A percentile compares a stretch with the other conserved stretches of the same genome.
Conservation (phyloP, 2,329 filamentous ascomycete genomes). For the Beauveria asiatica region DNA sequence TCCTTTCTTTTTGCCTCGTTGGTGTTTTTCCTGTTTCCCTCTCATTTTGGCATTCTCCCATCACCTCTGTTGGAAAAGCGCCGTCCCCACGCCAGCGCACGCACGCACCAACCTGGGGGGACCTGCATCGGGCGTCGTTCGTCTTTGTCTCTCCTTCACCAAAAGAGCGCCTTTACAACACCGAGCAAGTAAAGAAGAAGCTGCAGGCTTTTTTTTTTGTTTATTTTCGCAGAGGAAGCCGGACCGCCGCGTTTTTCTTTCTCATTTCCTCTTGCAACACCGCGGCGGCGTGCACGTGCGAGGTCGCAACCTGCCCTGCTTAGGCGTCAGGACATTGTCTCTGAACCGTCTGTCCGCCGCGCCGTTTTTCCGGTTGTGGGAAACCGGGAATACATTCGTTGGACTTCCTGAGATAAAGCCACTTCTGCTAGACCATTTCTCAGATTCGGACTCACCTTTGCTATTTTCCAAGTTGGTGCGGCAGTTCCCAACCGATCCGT, state of each 20-base stretch:
- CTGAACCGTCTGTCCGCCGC: not conserved
- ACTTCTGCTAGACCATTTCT: not conserved
- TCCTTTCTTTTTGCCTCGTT: not conserved
- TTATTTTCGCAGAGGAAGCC: not conserved
- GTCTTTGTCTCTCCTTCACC: not conserved
- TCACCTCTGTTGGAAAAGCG: not conserved
- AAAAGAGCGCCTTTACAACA: not conserved
- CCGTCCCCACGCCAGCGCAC: not conserved
- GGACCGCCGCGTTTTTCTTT: not conserved
- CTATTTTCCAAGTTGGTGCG: not conserved
- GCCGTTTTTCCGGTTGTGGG: not conserved
- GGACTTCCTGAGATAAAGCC: not conserved
- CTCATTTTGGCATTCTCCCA: not conserved
- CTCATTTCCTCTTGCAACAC: not conserved
- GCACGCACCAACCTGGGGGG: not conserved
- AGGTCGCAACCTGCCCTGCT: not conserved
- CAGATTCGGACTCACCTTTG: not conserved
- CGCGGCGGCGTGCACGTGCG: not conserved
- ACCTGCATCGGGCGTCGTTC: not conserved
- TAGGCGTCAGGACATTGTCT: not conserved
- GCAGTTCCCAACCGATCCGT: not conserved
- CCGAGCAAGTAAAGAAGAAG: not conserved
- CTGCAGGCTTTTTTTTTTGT: not conserved
- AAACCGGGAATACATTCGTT: not conserved
- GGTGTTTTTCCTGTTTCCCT: not conserved